phyloP scores from a whole-genome alignment of 495 filamentous ascomycete genomes.

The Trichoderma asperelloides region DNA sequence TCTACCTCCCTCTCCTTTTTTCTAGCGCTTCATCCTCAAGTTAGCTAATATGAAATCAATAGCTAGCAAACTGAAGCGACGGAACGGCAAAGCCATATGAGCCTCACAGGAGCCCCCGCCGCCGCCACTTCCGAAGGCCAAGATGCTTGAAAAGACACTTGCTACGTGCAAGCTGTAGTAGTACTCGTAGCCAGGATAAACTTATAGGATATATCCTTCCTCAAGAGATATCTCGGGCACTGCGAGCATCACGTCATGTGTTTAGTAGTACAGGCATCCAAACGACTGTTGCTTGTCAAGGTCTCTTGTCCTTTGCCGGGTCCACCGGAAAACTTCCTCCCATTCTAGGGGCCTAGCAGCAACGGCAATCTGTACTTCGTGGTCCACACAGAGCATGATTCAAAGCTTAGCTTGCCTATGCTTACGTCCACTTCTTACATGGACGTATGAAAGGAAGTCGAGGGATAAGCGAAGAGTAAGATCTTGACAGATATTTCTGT shows the following conservation, averaged over 20 bases:
- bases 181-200: neutral
- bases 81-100: neutral
- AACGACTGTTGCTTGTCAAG: neutral
- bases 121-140: neutral
- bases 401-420: neutral
- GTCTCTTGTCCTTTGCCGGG: neutral
- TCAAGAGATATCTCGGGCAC: neutral
- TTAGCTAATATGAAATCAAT: neutral
- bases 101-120: neutral
- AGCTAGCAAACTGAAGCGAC: neutral
- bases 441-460: neutral
- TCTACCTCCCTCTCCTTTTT: neutral
- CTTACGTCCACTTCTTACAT: neutral
- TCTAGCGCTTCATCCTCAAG: neutral
- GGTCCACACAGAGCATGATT: neutral
- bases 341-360: neutral
- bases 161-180: neutral
- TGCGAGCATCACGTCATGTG: constrained; percentile 5
- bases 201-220: neutral
- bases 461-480: constrained; percentile 5
- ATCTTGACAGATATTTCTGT: constrained; percentile 2
- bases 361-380: neutral
- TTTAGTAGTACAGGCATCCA: neutral
- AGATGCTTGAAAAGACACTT: neutral
- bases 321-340: neutral